Conservation (phyloP, 768 basidiomycete species). For the Psilocybe cubensis region DNA sequence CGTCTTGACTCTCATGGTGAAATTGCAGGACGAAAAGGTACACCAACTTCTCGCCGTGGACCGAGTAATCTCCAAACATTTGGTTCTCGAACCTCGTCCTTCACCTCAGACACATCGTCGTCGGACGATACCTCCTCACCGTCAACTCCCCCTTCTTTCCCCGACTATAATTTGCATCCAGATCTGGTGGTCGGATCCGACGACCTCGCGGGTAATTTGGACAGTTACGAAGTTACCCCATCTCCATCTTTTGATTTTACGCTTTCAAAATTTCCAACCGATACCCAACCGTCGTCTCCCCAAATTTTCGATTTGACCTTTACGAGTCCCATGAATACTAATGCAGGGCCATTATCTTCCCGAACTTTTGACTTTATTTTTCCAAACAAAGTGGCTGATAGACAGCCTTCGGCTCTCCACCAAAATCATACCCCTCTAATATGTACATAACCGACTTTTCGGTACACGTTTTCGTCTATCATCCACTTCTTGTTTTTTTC, state of each 20-base stretch:
- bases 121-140: slow-evolving; percentile 2
- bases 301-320: background rate
- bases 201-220: background rate
- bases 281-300: background rate
- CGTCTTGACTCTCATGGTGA: background rate
- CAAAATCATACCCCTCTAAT: too few relatives aligned
- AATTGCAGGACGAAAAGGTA: background rate
- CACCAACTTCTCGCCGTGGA: background rate
- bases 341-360: too few relatives aligned
- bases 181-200: background rate
- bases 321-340: too few relatives aligned
- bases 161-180: background rate
- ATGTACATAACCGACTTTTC: too few relatives aligned
- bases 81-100: slow-evolving; percentile 5
- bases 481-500: background rate
- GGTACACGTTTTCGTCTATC: background rate
- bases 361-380: too few relatives aligned
- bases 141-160: slow-evolving; percentile 8
- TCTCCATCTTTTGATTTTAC: background rate
- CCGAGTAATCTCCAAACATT: background rate
- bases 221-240: background rate
- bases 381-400: too few relatives aligned
- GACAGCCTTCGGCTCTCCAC: too few relatives aligned
- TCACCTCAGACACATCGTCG: slow-evolving; percentile 3
- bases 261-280: background rate